Base-by-base conservation (phyloP, 805 yeast species). In the Candida sakaeoensis region DNA sequence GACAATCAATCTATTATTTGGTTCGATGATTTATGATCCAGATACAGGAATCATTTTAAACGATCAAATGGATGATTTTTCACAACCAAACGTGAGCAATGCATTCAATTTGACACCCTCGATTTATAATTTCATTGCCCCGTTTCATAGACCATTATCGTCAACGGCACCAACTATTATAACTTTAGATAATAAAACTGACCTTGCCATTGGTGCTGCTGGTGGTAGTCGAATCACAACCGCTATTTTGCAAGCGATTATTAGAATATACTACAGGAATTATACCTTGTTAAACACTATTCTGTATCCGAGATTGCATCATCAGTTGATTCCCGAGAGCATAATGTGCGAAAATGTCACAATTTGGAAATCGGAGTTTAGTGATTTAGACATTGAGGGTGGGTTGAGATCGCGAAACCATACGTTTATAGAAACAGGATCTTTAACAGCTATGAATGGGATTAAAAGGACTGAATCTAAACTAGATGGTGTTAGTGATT, bases 1-100 rank as follows among this genome's bases (percentile, higher is more conserved):
- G 1, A 90, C 98, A 0, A 80, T 91, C 8, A 91, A 91, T 56
- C 63, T 89, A 39, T 57, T 77, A 28, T 91, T 89, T 62, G 99
- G 99, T 0, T 80, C 93, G 9, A 55, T 79, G 50, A 82, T 91
- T 5, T 85, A 82, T 55, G 97, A 91, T 57, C 80, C 82, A 1
- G 57, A 44, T 1, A 90, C 98, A 0, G 98, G 97, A 2, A 66
- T 91, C 7, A 72, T 91, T 8, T 63, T 91, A 53, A 91, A 91
- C 63, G 80, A 87, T 50, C 88, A 91, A 59, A 90, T 91, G 96
- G 97, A 91, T 60, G 98, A 91, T 57, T 91, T 91, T 54, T 83
- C 95, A 7, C 68, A 77, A 23, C 89, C 93, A 1, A 68, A 75
- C 12, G 64, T 72, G 6, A 7, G 24, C 5, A 91, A 91, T 59